These are phyloP conservation scores for Pleurotus tuoliensis DNA, from an alignment of 768 basidiomycete species.

Conservation along the genomic window DNA sequence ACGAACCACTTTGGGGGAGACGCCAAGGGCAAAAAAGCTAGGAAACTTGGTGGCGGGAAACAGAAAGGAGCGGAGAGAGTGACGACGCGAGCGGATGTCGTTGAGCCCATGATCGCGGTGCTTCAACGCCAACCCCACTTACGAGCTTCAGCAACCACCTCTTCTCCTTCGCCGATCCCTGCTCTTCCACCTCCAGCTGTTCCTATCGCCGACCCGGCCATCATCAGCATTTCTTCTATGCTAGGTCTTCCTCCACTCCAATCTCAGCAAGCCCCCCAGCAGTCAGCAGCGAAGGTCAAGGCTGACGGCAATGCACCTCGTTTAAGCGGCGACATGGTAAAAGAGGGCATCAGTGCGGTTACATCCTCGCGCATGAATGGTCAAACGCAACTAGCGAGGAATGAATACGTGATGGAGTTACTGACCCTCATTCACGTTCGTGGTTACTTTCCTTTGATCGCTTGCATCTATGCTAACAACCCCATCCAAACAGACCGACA, in stretches of 20 bases:
- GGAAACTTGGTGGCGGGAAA: conserved; percentile 16
- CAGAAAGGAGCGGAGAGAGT: conserved; percentile 16
- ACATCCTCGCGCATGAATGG: not conserved
- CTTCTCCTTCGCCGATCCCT: conserved; percentile 9
- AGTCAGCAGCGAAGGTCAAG: not conserved
- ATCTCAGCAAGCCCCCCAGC: not conserved
- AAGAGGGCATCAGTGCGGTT: conserved; percentile 24
- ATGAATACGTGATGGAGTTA: conserved; percentile 57
- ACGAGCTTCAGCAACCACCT: not conserved
- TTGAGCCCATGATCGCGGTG: not conserved
- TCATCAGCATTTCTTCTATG: not conserved
- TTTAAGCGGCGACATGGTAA: conserved; percentile 22
- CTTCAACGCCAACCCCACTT: conserved; percentile 6
- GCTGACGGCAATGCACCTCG: not conserved
- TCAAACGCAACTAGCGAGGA: conserved; percentile 35
- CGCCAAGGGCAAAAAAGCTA: conserved; percentile 24
- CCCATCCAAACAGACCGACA: conserved; percentile 47
- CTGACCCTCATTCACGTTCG: conserved; percentile 60
- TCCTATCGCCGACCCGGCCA: not conserved
- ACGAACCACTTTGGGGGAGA: not conserved
- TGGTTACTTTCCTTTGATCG: conserved; percentile 8
- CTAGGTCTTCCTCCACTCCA: not conserved
- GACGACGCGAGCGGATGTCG: not conserved
- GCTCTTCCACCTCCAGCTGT: not conserved
- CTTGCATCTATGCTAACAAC: conserved; percentile 5